Percentiles rank a stretch among this genome's conserved stretches.
These are phyloP conservation scores for Fusarium bactridioides DNA, from an alignment of 2,329 filamentous ascomycete species.

Conservation along the genomic window DNA sequence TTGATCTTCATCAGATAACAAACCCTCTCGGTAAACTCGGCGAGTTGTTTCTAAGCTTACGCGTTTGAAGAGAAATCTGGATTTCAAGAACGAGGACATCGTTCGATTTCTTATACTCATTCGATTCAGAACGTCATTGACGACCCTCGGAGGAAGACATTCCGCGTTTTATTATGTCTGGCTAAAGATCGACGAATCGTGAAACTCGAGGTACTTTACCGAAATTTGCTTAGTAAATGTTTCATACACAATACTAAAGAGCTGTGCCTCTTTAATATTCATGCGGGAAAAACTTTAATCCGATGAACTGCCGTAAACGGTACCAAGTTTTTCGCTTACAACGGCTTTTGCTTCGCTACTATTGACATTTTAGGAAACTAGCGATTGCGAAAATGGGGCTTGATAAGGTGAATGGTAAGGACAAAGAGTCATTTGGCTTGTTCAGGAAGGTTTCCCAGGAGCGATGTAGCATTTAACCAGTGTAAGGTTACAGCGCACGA, in stretches of 20 bases:
- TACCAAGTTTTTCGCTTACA: neutral
- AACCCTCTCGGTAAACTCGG: neutral
- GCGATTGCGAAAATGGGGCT: neutral
- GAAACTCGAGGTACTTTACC: neutral
- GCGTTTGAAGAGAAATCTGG: neutral
- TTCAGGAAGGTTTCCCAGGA: neutral
- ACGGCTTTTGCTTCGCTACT: neutral
- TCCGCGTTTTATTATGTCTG: neutral
- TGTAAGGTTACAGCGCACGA: neutral
- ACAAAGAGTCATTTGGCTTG: neutral
- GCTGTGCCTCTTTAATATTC: neutral
- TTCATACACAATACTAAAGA: neutral
- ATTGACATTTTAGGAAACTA: neutral
- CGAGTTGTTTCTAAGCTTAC: neutral
- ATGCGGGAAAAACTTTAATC: neutral
- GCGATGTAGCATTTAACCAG: neutral
- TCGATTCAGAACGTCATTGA: neutral
- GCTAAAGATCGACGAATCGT: neutral
- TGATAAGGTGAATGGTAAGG: neutral
- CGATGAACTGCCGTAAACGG: neutral
- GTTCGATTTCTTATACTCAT: neutral
- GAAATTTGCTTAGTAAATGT: neutral
- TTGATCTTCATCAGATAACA: neutral
- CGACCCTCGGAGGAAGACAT: conserved; percentile 2
- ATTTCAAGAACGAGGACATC: neutral